These are phyloP conservation scores for Takakia lepidozioides DNA, from an alignment of 225 moss, liverwort and hornwort genomes.

Conservation along the genomic window DNA sequence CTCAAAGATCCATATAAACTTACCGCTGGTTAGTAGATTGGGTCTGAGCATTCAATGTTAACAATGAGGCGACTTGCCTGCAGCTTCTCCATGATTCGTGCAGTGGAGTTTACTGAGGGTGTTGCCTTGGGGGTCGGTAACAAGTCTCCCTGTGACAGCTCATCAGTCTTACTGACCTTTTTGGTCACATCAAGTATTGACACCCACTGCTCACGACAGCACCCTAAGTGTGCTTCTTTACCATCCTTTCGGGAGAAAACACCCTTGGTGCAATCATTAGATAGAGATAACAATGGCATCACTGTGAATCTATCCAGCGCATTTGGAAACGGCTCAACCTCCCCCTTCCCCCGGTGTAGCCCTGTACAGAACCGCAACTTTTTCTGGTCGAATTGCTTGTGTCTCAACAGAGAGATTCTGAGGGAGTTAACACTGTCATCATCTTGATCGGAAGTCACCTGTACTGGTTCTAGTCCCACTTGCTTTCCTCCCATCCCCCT, in stretches of 20 bases:
- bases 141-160: neutral
- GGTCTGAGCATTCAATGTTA: no score
- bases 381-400: slow-evolving; percentile 9
- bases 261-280: slow-evolving; percentile 18
- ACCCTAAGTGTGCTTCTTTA: slow-evolving; percentile 6
- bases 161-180: slow-evolving; percentile 7
- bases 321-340: neutral
- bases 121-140: slow-evolving; percentile 1
- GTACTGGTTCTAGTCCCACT: slow-evolving; percentile 1
- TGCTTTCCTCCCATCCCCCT: no score
- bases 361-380: slow-evolving; percentile 13
- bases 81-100: slow-evolving; percentile 6
- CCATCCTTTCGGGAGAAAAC: slow-evolving; percentile 6
- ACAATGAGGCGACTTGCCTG: no score
- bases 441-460: neutral
- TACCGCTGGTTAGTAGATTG: no score
- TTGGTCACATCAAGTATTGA: slow-evolving; percentile 15
- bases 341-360: slow-evolving; percentile 14
- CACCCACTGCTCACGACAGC: slow-evolving; percentile 25
- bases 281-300: slow-evolving; percentile 10
- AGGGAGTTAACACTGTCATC: neutral
- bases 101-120: neutral
- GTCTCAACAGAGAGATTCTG: slow-evolving; percentile 5
- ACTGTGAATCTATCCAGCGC: slow-evolving; percentile 6
- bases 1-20: no score